These are phyloP conservation scores for Botrytis sinoallii DNA, from an alignment of 2,329 filamentous ascomycete genomes.

Conservation along the genomic window DNA sequence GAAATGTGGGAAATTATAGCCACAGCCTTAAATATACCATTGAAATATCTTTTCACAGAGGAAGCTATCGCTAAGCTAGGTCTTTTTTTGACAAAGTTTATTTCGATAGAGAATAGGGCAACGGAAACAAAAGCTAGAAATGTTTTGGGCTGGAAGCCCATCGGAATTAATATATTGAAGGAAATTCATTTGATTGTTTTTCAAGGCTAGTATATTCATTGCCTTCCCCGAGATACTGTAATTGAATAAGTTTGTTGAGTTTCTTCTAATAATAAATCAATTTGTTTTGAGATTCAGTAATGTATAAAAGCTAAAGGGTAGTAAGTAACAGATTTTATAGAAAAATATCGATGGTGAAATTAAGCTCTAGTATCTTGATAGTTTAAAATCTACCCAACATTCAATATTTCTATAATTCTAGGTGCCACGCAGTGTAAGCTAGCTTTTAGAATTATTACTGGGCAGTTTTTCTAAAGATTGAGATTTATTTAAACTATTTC, in stretches of 20 bases:
- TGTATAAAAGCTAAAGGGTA: accelerated
- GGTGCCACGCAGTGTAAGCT: not conserved
- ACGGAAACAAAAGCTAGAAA: not conserved
- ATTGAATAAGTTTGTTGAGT: not conserved
- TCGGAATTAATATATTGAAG: not conserved
- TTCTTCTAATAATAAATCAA: not conserved
- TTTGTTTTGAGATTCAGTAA: not conserved
- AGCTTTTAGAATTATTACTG: not conserved
- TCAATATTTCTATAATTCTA: accelerated
- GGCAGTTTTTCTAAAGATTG: not conserved
- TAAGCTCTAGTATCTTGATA: not conserved
- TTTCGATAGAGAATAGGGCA: slow-evolving; percentile 13
- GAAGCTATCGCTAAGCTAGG: not conserved
- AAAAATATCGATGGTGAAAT: not conserved
- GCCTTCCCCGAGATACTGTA: accelerated
- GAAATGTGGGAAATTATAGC: slow-evolving; percentile 37
- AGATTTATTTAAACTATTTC: not conserved
- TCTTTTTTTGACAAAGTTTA: not conserved
- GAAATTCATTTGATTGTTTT: not conserved
- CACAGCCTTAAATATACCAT: slow-evolving; percentile 26
- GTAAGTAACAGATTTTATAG: not conserved
- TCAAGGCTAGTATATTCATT: not conserved
- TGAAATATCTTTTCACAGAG: not conserved
- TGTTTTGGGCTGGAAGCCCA: not conserved
- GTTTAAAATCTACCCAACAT: too few relatives aligned